phyloP scores from a whole-genome alignment of 2,329 filamentous ascomycete species.

The Pseudogymnoascus sp. region DNA sequence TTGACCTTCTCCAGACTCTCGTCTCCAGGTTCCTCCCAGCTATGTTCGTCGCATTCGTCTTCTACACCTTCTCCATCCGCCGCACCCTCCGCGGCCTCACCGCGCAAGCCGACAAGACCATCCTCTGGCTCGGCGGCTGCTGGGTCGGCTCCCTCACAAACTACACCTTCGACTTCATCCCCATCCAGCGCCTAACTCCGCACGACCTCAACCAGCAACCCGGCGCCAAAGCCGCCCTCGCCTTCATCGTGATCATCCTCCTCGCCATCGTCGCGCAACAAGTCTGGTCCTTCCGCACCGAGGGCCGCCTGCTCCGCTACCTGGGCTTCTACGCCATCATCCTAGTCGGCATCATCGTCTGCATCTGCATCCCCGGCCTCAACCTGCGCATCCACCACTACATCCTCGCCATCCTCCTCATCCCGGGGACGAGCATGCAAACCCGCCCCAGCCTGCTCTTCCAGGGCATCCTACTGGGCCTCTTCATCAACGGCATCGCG shows the following conservation, averaged over 20 bases:
- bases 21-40: conserved; percentile 79
- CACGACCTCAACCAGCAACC: conserved; percentile 86
- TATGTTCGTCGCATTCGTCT: conserved; percentile 77
- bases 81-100: conserved; percentile 64
- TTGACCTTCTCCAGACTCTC: conserved; percentile 67
- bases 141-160: conserved; percentile 92
- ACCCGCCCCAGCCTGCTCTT: conserved; percentile 78
- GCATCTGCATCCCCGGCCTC: conserved; percentile 66
- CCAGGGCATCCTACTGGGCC: conserved; percentile 79
- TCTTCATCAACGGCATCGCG: conserved; percentile 90
- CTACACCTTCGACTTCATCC: conserved; percentile 90
- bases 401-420: conserved; percentile 74
- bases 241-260: conserved; percentile 67
- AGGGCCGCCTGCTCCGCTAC: conserved; percentile 71
- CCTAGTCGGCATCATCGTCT: conserved; percentile 56
- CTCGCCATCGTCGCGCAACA: conserved; percentile 63
- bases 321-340: conserved; percentile 71
- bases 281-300: conserved; percentile 77
- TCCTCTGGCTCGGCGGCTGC: conserved; percentile 81
- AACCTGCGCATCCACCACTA: conserved; percentile 92
- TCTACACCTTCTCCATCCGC: conserved; percentile 71
- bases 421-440: conserved; percentile 83
- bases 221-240: conserved; percentile 74
- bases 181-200: conserved; percentile 82
- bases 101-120: conserved; percentile 80